These are phyloP conservation scores for Penicillium corylophilum DNA, from an alignment of 2,329 filamentous ascomycete genomes.

Conservation along the genomic window DNA sequence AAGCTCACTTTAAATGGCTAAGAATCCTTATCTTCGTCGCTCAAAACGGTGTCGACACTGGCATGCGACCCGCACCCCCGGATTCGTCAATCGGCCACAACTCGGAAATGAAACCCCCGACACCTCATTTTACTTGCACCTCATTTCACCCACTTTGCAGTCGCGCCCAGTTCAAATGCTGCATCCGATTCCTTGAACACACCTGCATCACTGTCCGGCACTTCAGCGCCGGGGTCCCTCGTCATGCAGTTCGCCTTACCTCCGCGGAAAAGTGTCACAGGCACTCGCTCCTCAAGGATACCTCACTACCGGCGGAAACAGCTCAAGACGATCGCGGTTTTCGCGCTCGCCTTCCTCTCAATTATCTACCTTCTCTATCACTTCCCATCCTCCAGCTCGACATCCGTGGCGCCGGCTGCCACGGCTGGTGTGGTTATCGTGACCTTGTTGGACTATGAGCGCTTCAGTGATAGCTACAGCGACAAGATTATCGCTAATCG, in stretches of 20 bases:
- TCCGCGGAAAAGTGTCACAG: slow-evolving; percentile 75
- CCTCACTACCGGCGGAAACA: slow-evolving; percentile 58
- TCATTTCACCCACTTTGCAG: background rate
- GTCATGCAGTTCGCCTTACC: slow-evolving; percentile 88
- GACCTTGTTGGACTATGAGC: slow-evolving; percentile 72
- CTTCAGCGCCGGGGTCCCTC: slow-evolving; percentile 20
- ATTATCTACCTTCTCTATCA: slow-evolving; percentile 62
- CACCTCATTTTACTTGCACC: background rate
- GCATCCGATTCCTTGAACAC: slow-evolving; percentile 5
- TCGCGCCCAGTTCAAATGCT: background rate
- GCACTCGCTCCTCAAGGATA: slow-evolving; percentile 51
- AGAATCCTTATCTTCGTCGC: background rate
- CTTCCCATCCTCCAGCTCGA: slow-evolving; percentile 32
- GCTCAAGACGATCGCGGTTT: slow-evolving; percentile 58
- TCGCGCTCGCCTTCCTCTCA: slow-evolving; percentile 55
- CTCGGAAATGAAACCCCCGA: slow-evolving; percentile 1
- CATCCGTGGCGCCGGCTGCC: slow-evolving; percentile 28
- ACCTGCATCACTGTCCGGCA: slow-evolving; percentile 12
- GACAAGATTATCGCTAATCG: slow-evolving; percentile 78
- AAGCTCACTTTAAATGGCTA: background rate
- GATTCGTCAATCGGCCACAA: slow-evolving; percentile 12
- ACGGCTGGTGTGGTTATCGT: slow-evolving; percentile 69
- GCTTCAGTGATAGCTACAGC: slow-evolving; percentile 65
- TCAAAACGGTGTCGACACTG: slow-evolving; percentile 7
- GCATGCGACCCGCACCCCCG: slow-evolving; percentile 16